These are phyloP conservation scores for Emericellopsis terricola DNA, from an alignment of 495 filamentous ascomycete species.

Conservation along the genomic window DNA sequence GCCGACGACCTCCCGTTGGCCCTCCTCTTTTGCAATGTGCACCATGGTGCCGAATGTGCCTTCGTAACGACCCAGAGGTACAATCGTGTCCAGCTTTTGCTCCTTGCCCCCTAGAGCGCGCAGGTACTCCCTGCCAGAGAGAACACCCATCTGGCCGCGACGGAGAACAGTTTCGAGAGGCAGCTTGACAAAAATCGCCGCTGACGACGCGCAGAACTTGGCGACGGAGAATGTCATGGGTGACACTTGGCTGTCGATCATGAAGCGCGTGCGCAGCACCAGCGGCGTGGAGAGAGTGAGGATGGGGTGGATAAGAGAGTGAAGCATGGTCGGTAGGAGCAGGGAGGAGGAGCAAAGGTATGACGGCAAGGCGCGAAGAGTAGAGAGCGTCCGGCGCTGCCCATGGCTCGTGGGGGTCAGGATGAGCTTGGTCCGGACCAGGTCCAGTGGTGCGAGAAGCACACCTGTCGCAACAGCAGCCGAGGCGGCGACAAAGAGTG, in stretches of 20 bases:
- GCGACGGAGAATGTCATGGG: conserved; percentile 61
- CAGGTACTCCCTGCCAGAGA: conserved; percentile 21
- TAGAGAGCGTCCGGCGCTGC: conserved; percentile 55
- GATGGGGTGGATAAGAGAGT: conserved; percentile 65
- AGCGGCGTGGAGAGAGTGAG: conserved; percentile 66
- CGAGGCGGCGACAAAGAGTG: conserved; percentile 61
- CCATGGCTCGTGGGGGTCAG: conserved; percentile 57
- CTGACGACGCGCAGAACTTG: conserved; percentile 54
- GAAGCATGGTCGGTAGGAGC: conserved; percentile 65
- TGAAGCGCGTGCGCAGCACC: conserved; percentile 56
- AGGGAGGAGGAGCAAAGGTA: conserved; percentile 53
- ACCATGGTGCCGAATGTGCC: conserved; percentile 82
- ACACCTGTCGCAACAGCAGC: conserved; percentile 66
- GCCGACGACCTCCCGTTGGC: conserved; percentile 23
- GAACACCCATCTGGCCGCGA: conserved; percentile 61
- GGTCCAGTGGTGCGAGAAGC: conserved; percentile 70
- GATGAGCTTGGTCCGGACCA: conserved; percentile 72
- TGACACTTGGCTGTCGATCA: conserved; percentile 65
- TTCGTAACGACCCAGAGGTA: conserved; percentile 54
- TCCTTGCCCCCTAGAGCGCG: conserved; percentile 19
- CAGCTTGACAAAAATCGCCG: conserved; percentile 70
- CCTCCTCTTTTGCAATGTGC: conserved; percentile 70
- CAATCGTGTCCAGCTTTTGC: conserved; percentile 43
- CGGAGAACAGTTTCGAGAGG: conserved; percentile 86
- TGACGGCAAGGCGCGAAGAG: conserved; percentile 58